Evolutionary conservation across 1,139 yeast species (phyloP), one percentile per base, ranked within the genome.

Genomic region (Geotrichum carabidarum): DNA sequence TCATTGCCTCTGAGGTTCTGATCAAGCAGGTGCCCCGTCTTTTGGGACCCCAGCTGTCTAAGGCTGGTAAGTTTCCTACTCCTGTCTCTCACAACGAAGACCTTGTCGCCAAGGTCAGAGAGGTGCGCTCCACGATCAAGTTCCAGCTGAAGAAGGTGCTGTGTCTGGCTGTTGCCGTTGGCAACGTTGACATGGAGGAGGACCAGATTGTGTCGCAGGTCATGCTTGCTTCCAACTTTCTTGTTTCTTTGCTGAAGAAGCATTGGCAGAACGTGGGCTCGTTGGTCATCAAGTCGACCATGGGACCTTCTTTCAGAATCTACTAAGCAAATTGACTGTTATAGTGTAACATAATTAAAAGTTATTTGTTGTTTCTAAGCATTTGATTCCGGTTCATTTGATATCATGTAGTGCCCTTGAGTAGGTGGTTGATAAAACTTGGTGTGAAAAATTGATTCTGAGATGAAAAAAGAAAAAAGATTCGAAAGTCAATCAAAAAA

Each of bases 41-140:
- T 76, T 86, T 94, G 76, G 99, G 99, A 82, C 99, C 99, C 78
- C 97, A 94, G 79, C 91, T 94, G 76, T 94, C 99, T 70, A 94
- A 94, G 89, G 99, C 98, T 76, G 99, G 99, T 87, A 94, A 94
- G 91, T 94, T 94, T 96, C 99, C 99, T 79, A 91, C 99, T 77
- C 99, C 99, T 79, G 98, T 94, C 71, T 93, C 99, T 65, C 99
- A 93, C 87, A 83, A 88, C 78, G 99, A 94, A 77, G 99, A 94
- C 78, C 85, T 94, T 76, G 87, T 88, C 85, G 75, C 83, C 68
- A 93, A 93, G 89, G 94, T 94, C 72, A 84, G 81, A 71, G 99
- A 94, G 75, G 99, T 93, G 72, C 91, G 87, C 83, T 90, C 99
- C 66, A 94, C 99, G 84, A 90, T 94, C 83, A 94, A 93, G 88